Conservation (phyloP, 768 basidiomycete genomes). For the Royoungia palumana region DNA sequence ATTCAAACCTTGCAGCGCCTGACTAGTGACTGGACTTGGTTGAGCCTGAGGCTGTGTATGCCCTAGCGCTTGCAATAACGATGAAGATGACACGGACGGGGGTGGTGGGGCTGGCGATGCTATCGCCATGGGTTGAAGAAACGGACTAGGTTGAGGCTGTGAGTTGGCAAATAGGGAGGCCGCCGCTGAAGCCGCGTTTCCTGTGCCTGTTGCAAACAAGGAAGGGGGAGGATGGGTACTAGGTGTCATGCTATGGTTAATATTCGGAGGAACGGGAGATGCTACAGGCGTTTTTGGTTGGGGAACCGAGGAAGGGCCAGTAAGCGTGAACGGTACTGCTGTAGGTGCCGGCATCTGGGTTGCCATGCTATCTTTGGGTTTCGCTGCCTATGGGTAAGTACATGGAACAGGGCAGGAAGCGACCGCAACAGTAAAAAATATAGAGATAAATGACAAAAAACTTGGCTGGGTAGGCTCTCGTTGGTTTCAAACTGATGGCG, state of each 20-base stretch:
- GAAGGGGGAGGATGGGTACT: slow-evolving; percentile 31
- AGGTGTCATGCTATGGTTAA: slow-evolving; percentile 30
- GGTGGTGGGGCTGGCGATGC: slow-evolving; percentile 17
- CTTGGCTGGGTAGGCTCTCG: too few relatives aligned
- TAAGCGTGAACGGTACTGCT: slow-evolving; percentile 11
- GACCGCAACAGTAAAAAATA: too few relatives aligned
- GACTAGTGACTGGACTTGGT: slow-evolving; percentile 5
- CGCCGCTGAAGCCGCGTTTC: slow-evolving; percentile 11
- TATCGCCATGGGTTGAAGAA: slow-evolving; percentile 22
- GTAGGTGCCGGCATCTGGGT: slow-evolving; percentile 1
- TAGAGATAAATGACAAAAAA: too few relatives aligned
- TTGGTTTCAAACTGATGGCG: too few relatives aligned
- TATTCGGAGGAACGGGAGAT: slow-evolving; percentile 6
- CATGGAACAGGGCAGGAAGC: not conserved
- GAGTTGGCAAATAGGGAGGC: slow-evolving; percentile 17
- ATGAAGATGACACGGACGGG: slow-evolving; percentile 19
- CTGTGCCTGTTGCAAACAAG: slow-evolving; percentile 20
- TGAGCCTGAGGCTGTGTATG: slow-evolving; percentile 11
- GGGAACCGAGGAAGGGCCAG: slow-evolving; percentile 6
- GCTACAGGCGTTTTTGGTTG: slow-evolving; percentile 21
- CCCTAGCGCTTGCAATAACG: slow-evolving; percentile 26
- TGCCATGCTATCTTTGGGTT: slow-evolving; percentile 19
- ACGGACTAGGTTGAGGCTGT: slow-evolving; percentile 30
- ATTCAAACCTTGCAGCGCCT: slow-evolving; percentile 6
- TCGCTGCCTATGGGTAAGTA: slow-evolving; percentile 20